Evolutionary conservation across 495 filamentous ascomycete genomes (phyloP), one percentile per base, ranked within the genome.

Genomic region (Rostrohypoxylon terebratum): DNA sequence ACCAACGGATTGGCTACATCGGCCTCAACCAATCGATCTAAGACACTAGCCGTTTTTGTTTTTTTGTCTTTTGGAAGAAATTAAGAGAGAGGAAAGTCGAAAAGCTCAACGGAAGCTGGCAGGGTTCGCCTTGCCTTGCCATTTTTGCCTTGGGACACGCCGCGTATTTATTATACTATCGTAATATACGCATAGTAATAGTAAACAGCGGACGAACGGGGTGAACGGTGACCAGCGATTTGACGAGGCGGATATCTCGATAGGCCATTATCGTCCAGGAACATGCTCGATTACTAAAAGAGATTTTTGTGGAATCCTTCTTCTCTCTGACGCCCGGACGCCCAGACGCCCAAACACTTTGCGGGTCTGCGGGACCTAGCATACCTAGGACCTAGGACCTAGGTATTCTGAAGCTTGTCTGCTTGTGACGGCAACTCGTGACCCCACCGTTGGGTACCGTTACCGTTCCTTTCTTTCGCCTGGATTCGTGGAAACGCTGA

Each of bases 371-470:
- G 18, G 47, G 47, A 21, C 47, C 47, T 50, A 13, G n/a, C n/a
- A n/a, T n/a, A n/a, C n/a, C n/a, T n/a, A n/a, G n/a, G n/a, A n/a
- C n/a, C n/a, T n/a, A n/a, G n/a, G n/a, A n/a, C n/a, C n/a, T n/a
- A n/a, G n/a, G n/a, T n/a, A n/a, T n/a, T 50, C 38, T 42, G 13
- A n/a, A 42, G 38, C 38, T 42, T 42, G 38, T 42, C 47, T 21
- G 9, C 47, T 21, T 50, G 47, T 50, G 20, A 50, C 47, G 36
- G 67, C 68, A 65, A 65, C 59, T n/a, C 33, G 18, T 58, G 48
- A 54, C 48, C 62, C 72, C 72, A 75, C 72, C 54, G 63, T 75
- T 75, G 68, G 72, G 72, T 75, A 72, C 64, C 60, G 72, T 60
- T 68, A 60, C 63, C 59, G 47, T 73, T 18, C 59, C 62, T 42